These are phyloP conservation scores for Oenanthe javanica DNA, from an alignment of 140 eudicot genomes.

Conservation along the genomic window DNA sequence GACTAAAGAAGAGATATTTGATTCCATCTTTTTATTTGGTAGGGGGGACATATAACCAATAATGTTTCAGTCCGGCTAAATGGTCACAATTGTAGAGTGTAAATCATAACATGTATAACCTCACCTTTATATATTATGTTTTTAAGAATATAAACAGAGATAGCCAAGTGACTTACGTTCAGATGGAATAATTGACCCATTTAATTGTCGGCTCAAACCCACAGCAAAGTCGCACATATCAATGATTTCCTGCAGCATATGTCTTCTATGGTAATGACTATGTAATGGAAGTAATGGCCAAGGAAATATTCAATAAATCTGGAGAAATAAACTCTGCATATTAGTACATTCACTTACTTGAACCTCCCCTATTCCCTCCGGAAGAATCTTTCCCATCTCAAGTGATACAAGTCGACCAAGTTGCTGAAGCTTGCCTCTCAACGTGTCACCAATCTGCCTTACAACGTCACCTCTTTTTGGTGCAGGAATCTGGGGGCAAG, in stretches of 20 bases:
- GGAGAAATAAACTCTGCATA: background rate
- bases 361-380: conserved; percentile 99
- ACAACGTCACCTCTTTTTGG: conserved; percentile 98
- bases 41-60: background rate
- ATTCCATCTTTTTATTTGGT: background rate
- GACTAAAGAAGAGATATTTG: background rate
- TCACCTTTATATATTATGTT: background rate
- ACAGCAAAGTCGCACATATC: conserved; percentile 99
- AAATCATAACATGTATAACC: background rate
- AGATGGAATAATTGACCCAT: conserved; percentile 92
- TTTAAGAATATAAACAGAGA: background rate
- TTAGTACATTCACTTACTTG: conserved; percentile 45
- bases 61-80: conserved; percentile 3
- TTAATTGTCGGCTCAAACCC: conserved; percentile 91
- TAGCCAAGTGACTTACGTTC: conserved; percentile 54
- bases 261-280: background rate
- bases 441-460: conserved; percentile 90
- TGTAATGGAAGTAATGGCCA: background rate
- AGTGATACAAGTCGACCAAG: conserved; percentile 92
- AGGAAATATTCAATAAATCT: background rate
- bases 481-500: conserved; percentile 67
- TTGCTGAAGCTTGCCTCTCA: conserved; percentile 68
- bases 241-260: conserved; percentile 66
- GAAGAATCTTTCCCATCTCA: conserved; percentile 96
- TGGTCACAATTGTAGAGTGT: background rate